Percentiles rank a stretch among this genome's conserved stretches.
Evolutionary conservation across 345 rosid species (phyloP).

Genomic region (Eucalyptus cloeziana): DNA sequence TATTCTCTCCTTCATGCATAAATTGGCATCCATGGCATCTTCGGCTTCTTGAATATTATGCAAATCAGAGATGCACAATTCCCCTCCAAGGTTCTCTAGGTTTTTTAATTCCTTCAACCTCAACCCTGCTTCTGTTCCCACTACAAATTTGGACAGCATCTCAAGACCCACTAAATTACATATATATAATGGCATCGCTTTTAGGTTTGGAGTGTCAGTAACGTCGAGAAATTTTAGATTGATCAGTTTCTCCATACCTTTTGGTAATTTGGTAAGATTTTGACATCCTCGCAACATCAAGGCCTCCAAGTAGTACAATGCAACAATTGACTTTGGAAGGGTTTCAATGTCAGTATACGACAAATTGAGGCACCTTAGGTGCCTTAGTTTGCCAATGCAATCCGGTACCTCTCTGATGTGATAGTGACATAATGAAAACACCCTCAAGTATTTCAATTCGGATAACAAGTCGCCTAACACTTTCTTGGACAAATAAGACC

Average conservation of each 20-base stretch:
- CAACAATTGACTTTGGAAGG: neutral
- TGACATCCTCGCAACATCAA: fast-evolving
- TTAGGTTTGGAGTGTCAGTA: fast-evolving
- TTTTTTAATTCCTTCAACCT: neutral
- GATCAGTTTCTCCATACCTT: neutral
- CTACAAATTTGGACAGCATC: neutral
- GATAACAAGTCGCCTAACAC: fast-evolving
- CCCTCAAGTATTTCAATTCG: fast-evolving
- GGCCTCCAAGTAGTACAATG: fast-evolving
- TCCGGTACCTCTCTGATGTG: fast-evolving
- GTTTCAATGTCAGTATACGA: fast-evolving
- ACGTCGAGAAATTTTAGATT: neutral
- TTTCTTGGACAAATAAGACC: fast-evolving
- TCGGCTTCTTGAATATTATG: fast-evolving
- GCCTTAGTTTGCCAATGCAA: neutral
- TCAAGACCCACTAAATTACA: neutral
- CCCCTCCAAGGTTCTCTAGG: neutral
- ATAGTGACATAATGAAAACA: too few species aligned
- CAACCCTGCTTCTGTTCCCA: fast-evolving
- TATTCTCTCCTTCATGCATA: neutral
- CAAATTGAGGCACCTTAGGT: fast-evolving
- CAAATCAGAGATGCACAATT: neutral
- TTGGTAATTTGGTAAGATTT: fast-evolving
- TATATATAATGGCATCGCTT: fast-evolving
- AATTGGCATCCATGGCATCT: neutral